phyloP scores from a whole-genome alignment of 192 early-diverging fungal species.

The Ambispora gerdemannii region DNA sequence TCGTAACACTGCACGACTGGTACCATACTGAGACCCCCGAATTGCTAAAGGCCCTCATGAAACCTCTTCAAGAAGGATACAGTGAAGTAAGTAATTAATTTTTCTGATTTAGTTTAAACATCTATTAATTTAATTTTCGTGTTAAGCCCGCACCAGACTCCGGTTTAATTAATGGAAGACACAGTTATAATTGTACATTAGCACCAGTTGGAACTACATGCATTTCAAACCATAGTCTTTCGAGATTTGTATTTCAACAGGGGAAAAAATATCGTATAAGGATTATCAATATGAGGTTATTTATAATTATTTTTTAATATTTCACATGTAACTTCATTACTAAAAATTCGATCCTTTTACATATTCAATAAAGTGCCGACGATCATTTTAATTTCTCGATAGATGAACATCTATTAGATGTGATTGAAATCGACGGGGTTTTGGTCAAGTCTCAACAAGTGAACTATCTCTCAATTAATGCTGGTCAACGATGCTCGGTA shows the following conservation, averaged over 20 bases:
- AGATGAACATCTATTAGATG: slow-evolving; percentile 36
- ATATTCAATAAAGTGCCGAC: too few species aligned
- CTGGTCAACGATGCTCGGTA: slow-evolving; percentile 45
- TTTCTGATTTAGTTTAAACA: background rate
- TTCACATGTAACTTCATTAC: background rate
- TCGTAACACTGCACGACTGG: slow-evolving; percentile 60
- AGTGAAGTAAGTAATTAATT: background rate
- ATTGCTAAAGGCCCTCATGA: background rate
- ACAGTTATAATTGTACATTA: slow-evolving; percentile 27
- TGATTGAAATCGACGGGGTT: slow-evolving; percentile 43
- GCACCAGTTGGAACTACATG: background rate
- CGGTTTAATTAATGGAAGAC: slow-evolving; percentile 62
- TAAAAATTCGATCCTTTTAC: background rate
- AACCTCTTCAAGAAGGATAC: background rate
- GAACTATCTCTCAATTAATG: slow-evolving; percentile 34
- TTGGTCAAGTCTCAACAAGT: slow-evolving; percentile 34
- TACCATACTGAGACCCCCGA: slow-evolving; percentile 1
- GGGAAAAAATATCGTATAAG: slow-evolving; percentile 84
- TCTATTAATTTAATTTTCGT: slow-evolving; percentile 26
- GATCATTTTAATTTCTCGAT: slow-evolving; percentile 39
- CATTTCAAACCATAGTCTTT: background rate
- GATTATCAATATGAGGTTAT: slow-evolving; percentile 61
- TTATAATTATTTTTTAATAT: background rate
- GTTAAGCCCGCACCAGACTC: slow-evolving; percentile 65
- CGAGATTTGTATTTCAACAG: slow-evolving; percentile 58